These are phyloP conservation scores for Colletotrichum sp. DNA, from an alignment of 2,329 filamentous ascomycete genomes.

Conservation along the genomic window DNA sequence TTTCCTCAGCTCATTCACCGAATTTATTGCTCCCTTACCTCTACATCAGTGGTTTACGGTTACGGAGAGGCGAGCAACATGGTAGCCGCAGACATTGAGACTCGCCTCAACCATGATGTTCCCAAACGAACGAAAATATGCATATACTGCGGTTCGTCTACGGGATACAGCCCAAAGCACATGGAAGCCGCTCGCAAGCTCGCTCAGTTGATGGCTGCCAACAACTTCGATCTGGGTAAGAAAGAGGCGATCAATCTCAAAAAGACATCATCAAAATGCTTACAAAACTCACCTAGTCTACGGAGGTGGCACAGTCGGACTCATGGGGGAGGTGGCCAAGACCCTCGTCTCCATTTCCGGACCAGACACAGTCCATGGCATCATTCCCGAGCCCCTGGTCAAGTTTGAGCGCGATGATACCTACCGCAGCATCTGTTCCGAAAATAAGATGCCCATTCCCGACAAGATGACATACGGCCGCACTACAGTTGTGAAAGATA, in stretches of 20 bases:
- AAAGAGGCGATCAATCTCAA: not conserved
- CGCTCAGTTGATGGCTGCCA: not conserved
- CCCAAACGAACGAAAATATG: not conserved
- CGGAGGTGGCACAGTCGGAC: conserved; percentile 89
- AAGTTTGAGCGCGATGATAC: conserved; percentile 73
- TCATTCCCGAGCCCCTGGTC: conserved; percentile 88
- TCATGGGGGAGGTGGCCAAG: conserved; percentile 94
- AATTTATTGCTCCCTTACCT: fast-evolving
- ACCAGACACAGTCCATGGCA: conserved; percentile 83
- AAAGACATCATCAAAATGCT: not conserved
- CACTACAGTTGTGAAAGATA: conserved; percentile 89
- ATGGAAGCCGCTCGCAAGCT: not conserved
- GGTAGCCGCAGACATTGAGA: fast-evolving
- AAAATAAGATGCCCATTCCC: conserved; percentile 60
- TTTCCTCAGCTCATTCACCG: no score
- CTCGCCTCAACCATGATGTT: fast-evolving
- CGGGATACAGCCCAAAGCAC: not conserved
- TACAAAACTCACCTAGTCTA: conserved; percentile 65
- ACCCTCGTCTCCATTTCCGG: conserved; percentile 85
- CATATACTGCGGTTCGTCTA: not conserved
- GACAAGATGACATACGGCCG: conserved; percentile 73
- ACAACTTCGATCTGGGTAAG: fast-evolving
- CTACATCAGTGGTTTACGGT: not conserved
- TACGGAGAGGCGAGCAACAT: not conserved
- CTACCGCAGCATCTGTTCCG: conserved; percentile 45